Evolutionary conservation across 768 basidiomycete species (phyloP).

Genomic region (Hysterangium stoloniferum): DNA sequence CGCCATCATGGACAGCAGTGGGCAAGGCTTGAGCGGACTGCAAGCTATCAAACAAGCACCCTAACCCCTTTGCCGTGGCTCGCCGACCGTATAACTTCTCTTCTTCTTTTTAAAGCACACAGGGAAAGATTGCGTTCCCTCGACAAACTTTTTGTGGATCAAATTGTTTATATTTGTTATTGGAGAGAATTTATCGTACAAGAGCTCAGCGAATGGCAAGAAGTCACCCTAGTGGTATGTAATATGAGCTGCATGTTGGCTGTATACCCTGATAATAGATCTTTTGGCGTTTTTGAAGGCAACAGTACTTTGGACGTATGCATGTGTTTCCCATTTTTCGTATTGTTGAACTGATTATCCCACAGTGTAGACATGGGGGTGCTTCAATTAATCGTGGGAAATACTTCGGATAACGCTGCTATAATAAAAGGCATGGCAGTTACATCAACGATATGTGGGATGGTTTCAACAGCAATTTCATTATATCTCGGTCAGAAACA

Average conservation of each 20-base stretch:
- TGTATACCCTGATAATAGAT: no score
- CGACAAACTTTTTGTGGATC: constrained; percentile 45
- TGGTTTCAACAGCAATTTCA: no score
- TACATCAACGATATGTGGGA: no score
- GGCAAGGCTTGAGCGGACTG: constrained; percentile 28
- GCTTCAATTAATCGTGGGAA: no score
- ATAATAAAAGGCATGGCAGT: no score
- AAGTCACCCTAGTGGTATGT: constrained; percentile 33
- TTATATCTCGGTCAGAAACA: no score
- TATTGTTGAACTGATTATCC: no score
- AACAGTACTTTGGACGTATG: no score
- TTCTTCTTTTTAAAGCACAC: constrained; percentile 35
- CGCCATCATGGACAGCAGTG: constrained; percentile 55
- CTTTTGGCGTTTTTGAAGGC: no score
- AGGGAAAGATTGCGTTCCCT: constrained; percentile 34
- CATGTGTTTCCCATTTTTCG: no score
- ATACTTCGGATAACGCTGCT: no score
- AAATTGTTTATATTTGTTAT: constrained; percentile 44
- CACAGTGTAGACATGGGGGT: no score
- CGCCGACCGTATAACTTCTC: constrained; percentile 27
- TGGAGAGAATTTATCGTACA: constrained; percentile 44
- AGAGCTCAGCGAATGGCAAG: constrained; percentile 44
- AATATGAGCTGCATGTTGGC: not conserved
- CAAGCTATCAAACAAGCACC: constrained; percentile 46
- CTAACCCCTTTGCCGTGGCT: constrained; percentile 26